A percentile compares a stretch with the other conserved stretches of the same genome.
Conservation (phyloP, 2,329 filamentous ascomycete genomes). For the Aspergillus nomiae region DNA sequence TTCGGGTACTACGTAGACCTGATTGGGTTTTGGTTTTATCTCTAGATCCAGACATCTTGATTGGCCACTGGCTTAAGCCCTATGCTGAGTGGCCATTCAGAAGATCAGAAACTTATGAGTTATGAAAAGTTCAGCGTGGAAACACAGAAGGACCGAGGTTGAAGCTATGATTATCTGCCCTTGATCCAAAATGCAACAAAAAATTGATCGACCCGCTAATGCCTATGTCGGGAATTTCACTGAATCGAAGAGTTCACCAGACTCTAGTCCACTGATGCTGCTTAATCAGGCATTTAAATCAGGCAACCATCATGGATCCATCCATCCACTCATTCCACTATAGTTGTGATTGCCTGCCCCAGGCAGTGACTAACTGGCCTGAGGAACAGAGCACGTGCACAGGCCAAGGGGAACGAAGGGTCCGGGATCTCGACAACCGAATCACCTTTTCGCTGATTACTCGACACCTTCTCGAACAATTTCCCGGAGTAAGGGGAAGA, state of each 20-base stretch:
- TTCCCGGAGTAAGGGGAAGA: neutral
- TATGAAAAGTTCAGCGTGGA: too few species aligned
- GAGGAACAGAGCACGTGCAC: slow-evolving; percentile 1
- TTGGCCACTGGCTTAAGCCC: neutral
- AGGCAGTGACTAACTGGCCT: neutral
- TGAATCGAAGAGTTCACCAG: too few species aligned
- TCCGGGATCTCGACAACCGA: slow-evolving; percentile 12
- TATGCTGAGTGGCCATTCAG: too few species aligned
- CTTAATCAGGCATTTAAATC: neutral
- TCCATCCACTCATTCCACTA: neutral
- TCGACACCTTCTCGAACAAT: neutral
- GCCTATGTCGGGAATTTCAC: neutral
- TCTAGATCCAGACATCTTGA: neutral
- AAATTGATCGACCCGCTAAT: neutral
- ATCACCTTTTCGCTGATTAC: slow-evolving; percentile 9
- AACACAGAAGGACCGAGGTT: too few species aligned
- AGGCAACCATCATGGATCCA: neutral
- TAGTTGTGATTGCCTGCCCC: too few species aligned
- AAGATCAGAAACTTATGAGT: too few species aligned
- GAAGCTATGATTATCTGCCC: too few species aligned
- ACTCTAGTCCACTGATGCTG: neutral
- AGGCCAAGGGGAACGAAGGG: neutral
- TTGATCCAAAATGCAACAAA: too few species aligned
- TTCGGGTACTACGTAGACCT: neutral
- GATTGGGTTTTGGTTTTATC: neutral